Evolutionary conservation across 768 basidiomycete genomes (phyloP), one percentile per base, ranked within the genome.

Genomic region (Gymnopilus dilepis): DNA sequence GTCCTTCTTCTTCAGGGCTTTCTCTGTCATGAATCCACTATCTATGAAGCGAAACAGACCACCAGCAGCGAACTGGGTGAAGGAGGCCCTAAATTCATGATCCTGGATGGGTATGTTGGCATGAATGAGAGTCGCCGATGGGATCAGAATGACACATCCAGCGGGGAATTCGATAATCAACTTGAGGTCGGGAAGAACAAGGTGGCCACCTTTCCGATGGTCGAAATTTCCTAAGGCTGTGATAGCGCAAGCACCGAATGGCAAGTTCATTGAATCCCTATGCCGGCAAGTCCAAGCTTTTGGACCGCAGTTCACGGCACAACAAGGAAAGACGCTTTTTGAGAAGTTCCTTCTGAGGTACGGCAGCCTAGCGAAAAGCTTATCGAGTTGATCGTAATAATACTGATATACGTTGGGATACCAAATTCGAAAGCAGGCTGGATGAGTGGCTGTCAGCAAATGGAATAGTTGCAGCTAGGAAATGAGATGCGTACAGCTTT

Each of bases 91-190:
- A 13, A 9, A 19, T 28, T 58, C 57, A 33, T 34, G 26, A 22
- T 15, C 17, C 7, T 24, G 24, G 30, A 58, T 30, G 6, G 24
- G 31, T 8, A 40, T 48, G 24, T 58, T 58, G 5, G 43, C 30
- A 26, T 58, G 57, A 13, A 40, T 19, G 4, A 58, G 24, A 17
- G 45, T 38, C 1, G 57, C 42, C 7, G 57, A 58, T 21, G 57
- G 57, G 31, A 58, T 37, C 28, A 58, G 28, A 19, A 58, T 58
- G 4, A 45, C 34, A 2, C 43, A 58, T 3, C 57, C n/a, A 9
- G 41, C 31, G 0, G 45, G 57, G 19, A 58, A 58, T 28, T 58
- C 57, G 7, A 58, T 50, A 17, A 58, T 45, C 21, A 58, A 30
- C 22, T 40, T 26, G 6, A 47, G 22, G 26, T 58, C 57, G 2